Percentiles rank a stretch among this genome's conserved stretches.
Conservation (phyloP, 345 rosid species). For the Pseudoturritis turrita region DNA sequence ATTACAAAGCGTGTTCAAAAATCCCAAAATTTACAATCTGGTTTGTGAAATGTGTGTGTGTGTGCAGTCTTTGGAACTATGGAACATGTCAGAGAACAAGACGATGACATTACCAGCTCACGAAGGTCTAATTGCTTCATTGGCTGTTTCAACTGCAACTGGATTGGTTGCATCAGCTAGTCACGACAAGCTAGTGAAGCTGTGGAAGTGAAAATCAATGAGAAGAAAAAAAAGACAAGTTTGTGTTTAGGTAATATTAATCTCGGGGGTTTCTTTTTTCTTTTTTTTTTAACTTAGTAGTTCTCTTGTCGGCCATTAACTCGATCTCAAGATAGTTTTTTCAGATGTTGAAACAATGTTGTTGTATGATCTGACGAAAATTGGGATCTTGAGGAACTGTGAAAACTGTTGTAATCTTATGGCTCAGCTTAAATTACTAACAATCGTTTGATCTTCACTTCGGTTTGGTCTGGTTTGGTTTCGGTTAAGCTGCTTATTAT, state of each 20-base stretch:
- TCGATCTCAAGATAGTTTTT: slow-evolving; percentile 24
- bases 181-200: slow-evolving; percentile 83
- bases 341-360: slow-evolving; percentile 17
- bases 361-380: slow-evolving; percentile 28
- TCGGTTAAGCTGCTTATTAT: not conserved
- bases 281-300: slow-evolving; percentile 4
- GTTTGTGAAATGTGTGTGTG: not conserved
- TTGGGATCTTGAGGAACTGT: slow-evolving; percentile 17
- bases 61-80: slow-evolving; percentile 88
- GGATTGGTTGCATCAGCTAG: slow-evolving; percentile 95
- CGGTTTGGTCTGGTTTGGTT: not conserved
- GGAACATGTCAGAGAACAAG: slow-evolving; percentile 89
- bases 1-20: not conserved
- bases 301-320: slow-evolving; percentile 13
- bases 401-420: slow-evolving; percentile 21
- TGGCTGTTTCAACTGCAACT: slow-evolving; percentile 66
- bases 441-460: not conserved
- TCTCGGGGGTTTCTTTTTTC: not conserved
- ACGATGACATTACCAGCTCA: slow-evolving; percentile 76
- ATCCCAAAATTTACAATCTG: not conserved
- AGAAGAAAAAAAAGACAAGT: not conserved
- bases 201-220: slow-evolving; percentile 59
- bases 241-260: slow-evolving; percentile 18
- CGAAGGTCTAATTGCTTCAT: slow-evolving; percentile 67
- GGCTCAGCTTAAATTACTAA: not conserved